Percentiles rank a stretch among this genome's conserved stretches.
These are phyloP conservation scores for Geranium rotundifolium DNA, from an alignment of 345 rosid species.

Conservation along the genomic window DNA sequence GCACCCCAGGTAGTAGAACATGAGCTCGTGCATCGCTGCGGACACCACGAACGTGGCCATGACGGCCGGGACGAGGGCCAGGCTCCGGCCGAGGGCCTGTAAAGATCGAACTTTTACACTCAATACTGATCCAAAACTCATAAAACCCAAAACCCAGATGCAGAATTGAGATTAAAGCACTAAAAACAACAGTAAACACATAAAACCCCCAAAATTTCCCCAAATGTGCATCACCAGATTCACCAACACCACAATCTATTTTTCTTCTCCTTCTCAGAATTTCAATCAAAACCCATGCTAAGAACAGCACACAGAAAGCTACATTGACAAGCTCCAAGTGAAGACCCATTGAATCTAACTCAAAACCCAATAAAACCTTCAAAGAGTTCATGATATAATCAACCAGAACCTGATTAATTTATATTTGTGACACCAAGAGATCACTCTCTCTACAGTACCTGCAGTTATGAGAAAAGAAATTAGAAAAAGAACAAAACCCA, in stretches of 20 bases:
- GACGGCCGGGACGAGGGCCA: constrained; percentile 32
- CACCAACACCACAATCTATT: too few species aligned
- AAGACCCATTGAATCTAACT: not conserved
- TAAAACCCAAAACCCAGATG: constrained; percentile 25
- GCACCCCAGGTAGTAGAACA: constrained; percentile 47
- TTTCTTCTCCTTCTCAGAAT: not conserved
- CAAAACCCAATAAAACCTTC: not conserved
- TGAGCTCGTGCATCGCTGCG: constrained; percentile 51
- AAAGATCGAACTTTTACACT: constrained; percentile 6
- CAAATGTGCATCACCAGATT: not conserved
- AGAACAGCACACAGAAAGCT: not conserved
- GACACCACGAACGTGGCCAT: constrained; percentile 38
- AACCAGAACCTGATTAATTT: too few species aligned
- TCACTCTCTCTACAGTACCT: too few species aligned
- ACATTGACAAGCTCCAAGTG: not conserved
- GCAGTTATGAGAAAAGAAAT: too few species aligned
- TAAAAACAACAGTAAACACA: constrained; percentile 11
- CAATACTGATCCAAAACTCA: constrained; percentile 15
- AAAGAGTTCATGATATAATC: too few species aligned
- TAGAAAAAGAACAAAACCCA: too few species aligned
- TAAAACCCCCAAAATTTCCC: not conserved
- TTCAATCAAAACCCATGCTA: not conserved
- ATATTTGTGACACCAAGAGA: too few species aligned
- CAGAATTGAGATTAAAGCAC: constrained; percentile 13
- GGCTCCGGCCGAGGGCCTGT: constrained; percentile 17